Evolutionary conservation across 805 yeast species (phyloP), one percentile per base, ranked within the genome.

Genomic region (Komagataella ulmi): DNA sequence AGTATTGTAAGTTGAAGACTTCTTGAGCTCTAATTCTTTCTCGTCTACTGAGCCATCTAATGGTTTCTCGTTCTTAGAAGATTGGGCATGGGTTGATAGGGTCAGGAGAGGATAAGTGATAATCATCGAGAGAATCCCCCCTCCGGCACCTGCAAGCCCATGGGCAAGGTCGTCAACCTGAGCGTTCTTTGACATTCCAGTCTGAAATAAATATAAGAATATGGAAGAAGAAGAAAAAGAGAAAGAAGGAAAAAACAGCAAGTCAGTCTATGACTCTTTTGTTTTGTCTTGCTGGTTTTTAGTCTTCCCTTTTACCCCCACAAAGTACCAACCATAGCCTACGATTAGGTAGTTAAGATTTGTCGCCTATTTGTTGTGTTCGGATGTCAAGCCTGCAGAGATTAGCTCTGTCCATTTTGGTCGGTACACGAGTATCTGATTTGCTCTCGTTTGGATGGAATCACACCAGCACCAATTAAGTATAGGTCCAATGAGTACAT

Each of bases 61-160:
- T 10, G 54, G 56, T 40, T 58, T 55, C 18, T 61, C 52, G 7
- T 51, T 58, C 21, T 56, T 64, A 55, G 72, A 75, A n/a, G 91
- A 85, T 64, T 90, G 98, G 3, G 96, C 95, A 51, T 87, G 76
- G 0, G 97, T 89, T 1, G 95, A 84, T 52, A 89, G 68, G 1
- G 95, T 85, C 54, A 88, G 88, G 58, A 90, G 71, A 1, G 98
- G 98, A 63, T 90, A 90, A 0, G 97, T 90, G 45, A 88, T 81
- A 0, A 83, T 76, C 83, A 88, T 85, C 2, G 96, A 79, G 24
- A 88, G 74, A 19, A 91, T 89, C 12, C 97, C 97, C 24, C 96
- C 96, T 6, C 90, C 83, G 43, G 96, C 96, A 8, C 97, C 98
- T 5, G 96, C 85, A 8, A 90, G 66, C n/a, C 97, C 97, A 62